phyloP scores from a whole-genome alignment of 2,329 filamentous ascomycete genomes.

The Trichoderma gracile region DNA sequence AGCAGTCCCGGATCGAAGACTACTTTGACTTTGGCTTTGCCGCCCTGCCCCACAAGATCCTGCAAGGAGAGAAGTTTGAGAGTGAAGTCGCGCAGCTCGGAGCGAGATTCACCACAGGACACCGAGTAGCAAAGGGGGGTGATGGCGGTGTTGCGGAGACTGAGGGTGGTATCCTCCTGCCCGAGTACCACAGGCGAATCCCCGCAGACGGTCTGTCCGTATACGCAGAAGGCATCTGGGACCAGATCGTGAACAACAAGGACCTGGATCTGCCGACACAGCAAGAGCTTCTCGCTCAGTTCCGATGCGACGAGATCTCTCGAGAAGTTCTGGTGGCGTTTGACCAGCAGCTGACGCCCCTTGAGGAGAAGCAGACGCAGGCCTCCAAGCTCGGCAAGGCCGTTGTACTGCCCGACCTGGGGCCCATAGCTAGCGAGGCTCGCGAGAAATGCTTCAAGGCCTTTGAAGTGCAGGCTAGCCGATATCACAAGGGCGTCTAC shows the following conservation, averaged over 20 bases:
- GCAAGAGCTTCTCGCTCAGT: conserved; percentile 94
- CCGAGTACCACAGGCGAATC: conserved; percentile 93
- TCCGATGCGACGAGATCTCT: conserved; percentile 95
- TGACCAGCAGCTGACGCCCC: conserved; percentile 75
- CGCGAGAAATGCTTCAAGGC: conserved; percentile 72
- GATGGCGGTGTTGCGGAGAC: conserved; percentile 68
- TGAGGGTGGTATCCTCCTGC: conserved; percentile 79
- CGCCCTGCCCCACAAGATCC: conserved; percentile 91
- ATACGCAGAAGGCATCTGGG: conserved; percentile 94
- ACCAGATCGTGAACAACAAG: conserved; percentile 98
- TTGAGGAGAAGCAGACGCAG: conserved; percentile 84
- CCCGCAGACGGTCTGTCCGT: conserved; percentile 95
- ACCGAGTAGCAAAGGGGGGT: conserved; percentile 66
- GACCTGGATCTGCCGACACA: conserved; percentile 95
- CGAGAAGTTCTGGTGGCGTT: conserved; percentile 84
- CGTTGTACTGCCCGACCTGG: conserved; percentile 72
- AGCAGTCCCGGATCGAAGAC: conserved; percentile 86
- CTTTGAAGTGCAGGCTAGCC: conserved; percentile 88
- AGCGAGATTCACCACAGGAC: conserved; percentile 78
- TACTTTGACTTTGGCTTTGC: conserved; percentile 99
- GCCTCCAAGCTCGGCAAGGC: conserved; percentile 71
- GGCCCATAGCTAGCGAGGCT: conserved; percentile 69
- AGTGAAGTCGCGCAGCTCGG: conserved; percentile 78
- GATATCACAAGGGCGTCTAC: conserved; percentile 97
- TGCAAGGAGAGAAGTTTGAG: conserved; percentile 89